Evolutionary conservation across 345 rosid species (phyloP).

Genomic region (Syzygium jambos): DNA sequence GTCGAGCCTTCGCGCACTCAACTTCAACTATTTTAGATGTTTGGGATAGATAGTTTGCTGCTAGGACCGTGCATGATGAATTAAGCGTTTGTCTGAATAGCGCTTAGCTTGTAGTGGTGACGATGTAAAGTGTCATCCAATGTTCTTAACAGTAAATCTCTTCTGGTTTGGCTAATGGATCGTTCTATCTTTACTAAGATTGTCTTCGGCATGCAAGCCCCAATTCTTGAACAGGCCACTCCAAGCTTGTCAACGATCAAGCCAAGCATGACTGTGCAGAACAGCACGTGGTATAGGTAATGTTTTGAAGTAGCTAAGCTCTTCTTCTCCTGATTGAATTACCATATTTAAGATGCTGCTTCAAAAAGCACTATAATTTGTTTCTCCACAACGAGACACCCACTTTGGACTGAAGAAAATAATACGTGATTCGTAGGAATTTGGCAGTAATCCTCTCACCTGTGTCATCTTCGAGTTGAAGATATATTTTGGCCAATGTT

Average conservation of each 20-base stretch:
- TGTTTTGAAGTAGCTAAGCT: background rate
- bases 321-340: background rate
- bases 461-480: background rate
- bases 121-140: background rate
- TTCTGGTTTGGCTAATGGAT: no score
- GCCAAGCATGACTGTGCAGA: background rate
- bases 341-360: background rate
- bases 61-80: background rate
- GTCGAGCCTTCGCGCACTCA: background rate
- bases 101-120: background rate
- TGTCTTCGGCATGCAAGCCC: background rate
- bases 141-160: background rate
- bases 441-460: background rate
- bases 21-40: background rate
- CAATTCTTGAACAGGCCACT: background rate
- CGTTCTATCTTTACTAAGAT: background rate
- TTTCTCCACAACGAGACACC: background rate
- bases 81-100: background rate
- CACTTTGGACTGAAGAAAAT: background rate
- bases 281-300: background rate
- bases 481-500: background rate
- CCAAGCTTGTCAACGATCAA: background rate
- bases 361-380: background rate
- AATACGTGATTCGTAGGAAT: background rate
- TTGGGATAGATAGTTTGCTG: background rate